Base-by-base conservation (phyloP, 306 rosid species). In the Trifolium fragiferum region DNA sequence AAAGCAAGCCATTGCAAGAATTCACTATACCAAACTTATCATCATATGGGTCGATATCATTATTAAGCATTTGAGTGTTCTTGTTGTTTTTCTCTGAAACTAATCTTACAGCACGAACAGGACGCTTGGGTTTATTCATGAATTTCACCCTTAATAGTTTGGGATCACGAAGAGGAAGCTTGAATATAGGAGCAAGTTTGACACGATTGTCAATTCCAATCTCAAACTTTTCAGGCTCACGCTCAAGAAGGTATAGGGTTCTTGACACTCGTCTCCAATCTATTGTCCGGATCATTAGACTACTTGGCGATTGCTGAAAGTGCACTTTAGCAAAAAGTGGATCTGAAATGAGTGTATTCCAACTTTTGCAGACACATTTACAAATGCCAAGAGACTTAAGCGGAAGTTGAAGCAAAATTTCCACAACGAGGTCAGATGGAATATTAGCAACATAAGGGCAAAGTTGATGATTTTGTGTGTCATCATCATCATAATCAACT, bases 1-100 rank as follows among this genome's bases (percentile, higher is more conserved):
- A 80, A 68, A 80, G 71, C 4, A 80, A 65, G 25, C 82, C 82
- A 21, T 73, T 76, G 14, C 80, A 58, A 23, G 80, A 72, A 68
- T 80, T 80, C 21, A 68, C 70, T 20, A 68, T 1, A 2, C 0
- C 68, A 8, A 23, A 46, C 7, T 2, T 15, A 16, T 33, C 68
- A 8, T 63, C 0, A 4, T 10, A 3, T 9, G 32, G 10, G 1
- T 9, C 2, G 6, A 2, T 8, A 55, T 5, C 3, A 19, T 20
- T 20, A 19, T 21, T 3, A 55, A 55, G 15, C 2, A 14, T 76
- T 72, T 25, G 46, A 47, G 21, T 51, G 1, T 1, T n/a, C n/a
- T n/a, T n/a, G n/a, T n/a, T n/a, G 21, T 50, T 12, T 7, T 23
- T 76, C 12, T n/a, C n/a, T 8, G 5, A 19, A 9, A 58, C 63